Conservation (phyloP, 1,284 basidiomycete species). For the Phlebopus sp. region DNA sequence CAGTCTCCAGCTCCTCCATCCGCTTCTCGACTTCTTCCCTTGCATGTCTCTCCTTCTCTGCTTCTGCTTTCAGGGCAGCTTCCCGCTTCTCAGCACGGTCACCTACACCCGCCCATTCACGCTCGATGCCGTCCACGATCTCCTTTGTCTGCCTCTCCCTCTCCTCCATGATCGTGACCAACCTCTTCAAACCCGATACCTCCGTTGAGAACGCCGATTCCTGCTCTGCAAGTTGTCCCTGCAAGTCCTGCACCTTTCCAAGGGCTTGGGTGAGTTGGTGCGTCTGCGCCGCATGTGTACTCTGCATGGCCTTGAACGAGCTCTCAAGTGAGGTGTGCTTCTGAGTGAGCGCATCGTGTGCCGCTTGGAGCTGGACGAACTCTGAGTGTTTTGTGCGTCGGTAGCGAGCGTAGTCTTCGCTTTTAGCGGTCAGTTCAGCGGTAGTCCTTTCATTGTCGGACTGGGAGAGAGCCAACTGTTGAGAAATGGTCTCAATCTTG, state of each 20-base stretch:
- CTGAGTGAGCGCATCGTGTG: slow-evolving; percentile 67
- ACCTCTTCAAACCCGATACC: slow-evolving; percentile 63
- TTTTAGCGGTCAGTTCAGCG: slow-evolving; percentile 59
- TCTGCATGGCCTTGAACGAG: slow-evolving; percentile 67
- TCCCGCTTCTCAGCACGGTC: slow-evolving; percentile 70
- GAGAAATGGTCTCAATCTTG: slow-evolving; percentile 73
- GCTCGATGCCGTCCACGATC: slow-evolving; percentile 75
- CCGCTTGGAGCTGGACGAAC: slow-evolving; percentile 67
- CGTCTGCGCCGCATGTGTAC: slow-evolving; percentile 61
- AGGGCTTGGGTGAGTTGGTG: slow-evolving; percentile 70
- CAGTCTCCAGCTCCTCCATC: slow-evolving; percentile 57
- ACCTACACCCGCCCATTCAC: slow-evolving; percentile 71
- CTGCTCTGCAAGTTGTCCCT: slow-evolving; percentile 72
- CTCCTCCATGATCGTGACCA: slow-evolving; percentile 80
- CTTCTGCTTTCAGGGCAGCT: slow-evolving; percentile 58
- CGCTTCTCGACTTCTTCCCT: slow-evolving; percentile 63
- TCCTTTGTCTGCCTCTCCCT: slow-evolving; percentile 77
- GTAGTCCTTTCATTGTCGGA: slow-evolving; percentile 67
- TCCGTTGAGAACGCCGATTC: slow-evolving; percentile 78
- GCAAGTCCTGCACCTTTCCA: slow-evolving; percentile 68
- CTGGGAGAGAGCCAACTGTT: slow-evolving; percentile 74
- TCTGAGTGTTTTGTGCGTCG: slow-evolving; percentile 73
- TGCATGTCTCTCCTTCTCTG: slow-evolving; percentile 58
- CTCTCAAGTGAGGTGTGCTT: slow-evolving; percentile 59
- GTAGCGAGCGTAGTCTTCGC: slow-evolving; percentile 72